Evolutionary conservation across 495 filamentous ascomycete species (phyloP), one percentile per base, ranked within the genome.

Genomic region (Penicillium simplicissimum): DNA sequence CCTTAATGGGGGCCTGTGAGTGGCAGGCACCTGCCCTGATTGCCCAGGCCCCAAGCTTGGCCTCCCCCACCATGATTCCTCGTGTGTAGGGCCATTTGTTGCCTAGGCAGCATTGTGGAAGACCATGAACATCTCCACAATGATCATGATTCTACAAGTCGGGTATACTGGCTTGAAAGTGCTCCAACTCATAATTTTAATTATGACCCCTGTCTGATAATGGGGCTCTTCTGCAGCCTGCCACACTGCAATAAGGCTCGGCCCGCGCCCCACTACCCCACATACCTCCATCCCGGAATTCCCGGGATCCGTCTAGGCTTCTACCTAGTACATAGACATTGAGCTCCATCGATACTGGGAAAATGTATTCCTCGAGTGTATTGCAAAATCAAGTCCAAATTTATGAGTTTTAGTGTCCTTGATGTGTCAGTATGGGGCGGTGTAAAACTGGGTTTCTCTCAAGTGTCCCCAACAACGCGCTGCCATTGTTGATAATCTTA

Each of bases 211-310:
- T 21, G 42, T 21, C 4, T 21, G 11, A 45, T 19, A 19, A 53
- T 53, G 51, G 33, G 33, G 28, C 51, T 53, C 51, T 9, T 15
- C 23, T 28, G 48, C 51, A 53, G 51, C 15, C 17, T 35, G 8
- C 28, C 33, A 7, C 11, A 33, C 51, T 21, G 31, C 34, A 14
- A 53, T 33, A 36, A 53, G 28, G 28, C 14, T 53, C 51, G 51
- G 51, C 8, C 51, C 33, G 51, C n/a, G 31, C 51, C 51, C 31
- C 33, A 53, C 51, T 17, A 23, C 49, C 49, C 51, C 51, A 37
- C n/a, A n/a, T 21, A 17, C 19, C 23, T 19, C 42, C 40, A 17
- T 3, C 23, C 23, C 17, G n/a, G n/a, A n/a, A n/a, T n/a, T n/a
- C n/a, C n/a, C n/a, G n/a, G n/a, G n/a, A n/a, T n/a, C n/a, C n/a